A percentile compares a stretch with the other conserved stretches of the same genome.
Conservation (phyloP, 2,329 filamentous ascomycete species). For the Pyrenophora graminea region DNA sequence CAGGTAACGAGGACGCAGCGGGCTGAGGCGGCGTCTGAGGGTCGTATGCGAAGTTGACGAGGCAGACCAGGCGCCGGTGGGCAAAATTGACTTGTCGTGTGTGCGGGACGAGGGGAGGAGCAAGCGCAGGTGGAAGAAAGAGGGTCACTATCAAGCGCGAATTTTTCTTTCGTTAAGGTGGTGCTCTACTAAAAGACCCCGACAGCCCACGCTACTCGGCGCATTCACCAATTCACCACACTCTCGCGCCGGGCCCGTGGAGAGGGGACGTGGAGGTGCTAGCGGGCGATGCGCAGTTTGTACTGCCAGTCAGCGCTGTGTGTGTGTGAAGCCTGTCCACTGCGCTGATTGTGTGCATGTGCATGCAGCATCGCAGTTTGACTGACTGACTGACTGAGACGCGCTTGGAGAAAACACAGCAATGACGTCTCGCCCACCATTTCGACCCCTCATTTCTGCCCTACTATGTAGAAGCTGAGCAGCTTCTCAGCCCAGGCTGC, state of each 20-base stretch:
- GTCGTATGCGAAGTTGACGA: conserved; percentile 27
- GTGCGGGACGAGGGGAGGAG: conserved; percentile 33
- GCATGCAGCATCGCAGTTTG: conserved; percentile 3
- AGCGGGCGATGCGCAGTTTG: conserved; percentile 2
- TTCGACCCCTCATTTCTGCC: conserved; percentile 11
- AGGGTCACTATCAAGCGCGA: conserved; percentile 26
- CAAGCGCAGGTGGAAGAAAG: conserved; percentile 33
- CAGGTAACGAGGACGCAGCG: conserved; percentile 24
- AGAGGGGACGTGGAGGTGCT: conserved; percentile 17
- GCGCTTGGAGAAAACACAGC: conserved; percentile 11
- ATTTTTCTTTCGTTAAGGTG: conserved; percentile 24
- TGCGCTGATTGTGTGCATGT: background rate
- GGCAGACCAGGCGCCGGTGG: conserved; percentile 32
- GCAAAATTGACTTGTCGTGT: conserved; percentile 43
- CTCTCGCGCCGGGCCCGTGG: conserved; percentile 19
- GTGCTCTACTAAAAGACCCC: conserved; percentile 18
- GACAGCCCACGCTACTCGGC: conserved; percentile 22
- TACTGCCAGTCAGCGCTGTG: background rate
- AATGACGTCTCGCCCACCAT: conserved; percentile 25
- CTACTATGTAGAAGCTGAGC: conserved; percentile 1
- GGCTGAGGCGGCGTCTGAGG: conserved; percentile 34
- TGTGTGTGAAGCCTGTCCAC: background rate
- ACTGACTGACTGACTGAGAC: conserved; percentile 1
- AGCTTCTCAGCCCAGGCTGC: no score
- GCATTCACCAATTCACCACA: conserved; percentile 20